Evolutionary conservation across 202 grass and related monocot genomes (phyloP).

Genomic region (Brachypodium distachyon): DNA sequence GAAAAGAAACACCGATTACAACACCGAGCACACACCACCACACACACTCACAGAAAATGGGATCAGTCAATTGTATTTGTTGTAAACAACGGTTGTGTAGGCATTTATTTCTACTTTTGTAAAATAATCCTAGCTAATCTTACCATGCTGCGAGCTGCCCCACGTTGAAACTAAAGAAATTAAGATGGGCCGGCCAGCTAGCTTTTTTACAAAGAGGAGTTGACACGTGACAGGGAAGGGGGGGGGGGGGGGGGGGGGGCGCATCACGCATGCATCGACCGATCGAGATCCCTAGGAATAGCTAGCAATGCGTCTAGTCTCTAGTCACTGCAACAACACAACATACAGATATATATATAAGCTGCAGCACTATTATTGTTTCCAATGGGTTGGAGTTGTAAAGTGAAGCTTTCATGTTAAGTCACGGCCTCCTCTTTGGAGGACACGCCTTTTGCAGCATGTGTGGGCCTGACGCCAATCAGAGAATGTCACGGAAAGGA

Average conservation of each 20-base stretch:
- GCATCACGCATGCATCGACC: not conserved
- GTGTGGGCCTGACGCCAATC: slow-evolving; percentile 24
- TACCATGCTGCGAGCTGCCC: not conserved
- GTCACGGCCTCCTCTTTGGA: slow-evolving; percentile 56
- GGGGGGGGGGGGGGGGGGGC: too few relatives aligned
- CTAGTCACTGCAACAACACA: too few relatives aligned
- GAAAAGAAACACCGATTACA: too few relatives aligned
- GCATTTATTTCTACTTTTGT: too few relatives aligned
- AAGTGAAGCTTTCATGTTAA: slow-evolving; percentile 41
- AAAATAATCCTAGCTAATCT: too few relatives aligned
- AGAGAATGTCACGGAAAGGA: slow-evolving; percentile 44
- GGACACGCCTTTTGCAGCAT: slow-evolving; percentile 42
- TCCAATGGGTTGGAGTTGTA: slow-evolving; percentile 14
- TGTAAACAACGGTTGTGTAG: too few relatives aligned
- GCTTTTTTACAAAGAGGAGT: slow-evolving; percentile 24
- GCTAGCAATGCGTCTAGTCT: not conserved
- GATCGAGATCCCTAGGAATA: not conserved
- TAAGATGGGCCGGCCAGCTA: not conserved
- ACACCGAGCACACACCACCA: too few relatives aligned
- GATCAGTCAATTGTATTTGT: too few relatives aligned
- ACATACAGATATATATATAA: too few relatives aligned
- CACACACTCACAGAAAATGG: too few relatives aligned
- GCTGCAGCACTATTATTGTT: not conserved
- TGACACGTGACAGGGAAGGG: too few relatives aligned
- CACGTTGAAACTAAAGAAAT: not conserved